Base-by-base conservation (phyloP, 441 rosid genomes). In the Cnidoscolus chayamansa region DNA sequence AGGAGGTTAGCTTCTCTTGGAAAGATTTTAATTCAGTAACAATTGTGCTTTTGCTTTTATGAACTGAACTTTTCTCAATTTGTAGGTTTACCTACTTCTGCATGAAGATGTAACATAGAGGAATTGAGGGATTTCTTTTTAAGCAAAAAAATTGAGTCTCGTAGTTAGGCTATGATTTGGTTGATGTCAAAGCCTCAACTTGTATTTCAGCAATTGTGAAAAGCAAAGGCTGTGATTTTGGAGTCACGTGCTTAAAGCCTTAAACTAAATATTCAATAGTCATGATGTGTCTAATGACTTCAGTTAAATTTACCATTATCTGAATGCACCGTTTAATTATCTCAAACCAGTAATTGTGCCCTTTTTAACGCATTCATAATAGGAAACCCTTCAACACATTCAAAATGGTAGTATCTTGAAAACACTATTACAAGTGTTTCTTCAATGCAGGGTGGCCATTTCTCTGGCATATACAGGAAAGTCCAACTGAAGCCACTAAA, bases 391-490 rank as follows among this genome's bases (percentile, higher is more conserved):
- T 35, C 5, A 35, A 35, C 40, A 35, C 40, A 35, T 35, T 35
- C 40, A 35, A 2, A 35, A 35, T 35, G 5, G 40, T 35, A 35
- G 5, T 35, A 35, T 35, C 40, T 35, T 35, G 40, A 35, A 35
- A 8, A 71, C 53, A 70, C 56, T 15, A 67, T 47, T 40, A 51
- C n/a, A 61, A 63, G 35, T 74, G 43, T 71, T 81, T 82, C 72
- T 69, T 54, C 73, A 58, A 40, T 84, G 75, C 88, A 93, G 99
- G 98, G 98, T 51, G 98, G 99, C 17, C 97, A 96, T 85, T 96
- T 96, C 86, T 96, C 99, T 47, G 99, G 99, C 72, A 96, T 96
- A 74, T 96, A 96, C 75, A 87, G 99, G 89, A 96, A 96, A 86
- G 99, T 94, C 80, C 99, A 94, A 78, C 83, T 96, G 55, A 96